A percentile compares a stretch with the other conserved stretches of the same genome.
Evolutionary conservation across 2,329 filamentous ascomycete species (phyloP).

Genomic region (Cordyceps tenuipes): DNA sequence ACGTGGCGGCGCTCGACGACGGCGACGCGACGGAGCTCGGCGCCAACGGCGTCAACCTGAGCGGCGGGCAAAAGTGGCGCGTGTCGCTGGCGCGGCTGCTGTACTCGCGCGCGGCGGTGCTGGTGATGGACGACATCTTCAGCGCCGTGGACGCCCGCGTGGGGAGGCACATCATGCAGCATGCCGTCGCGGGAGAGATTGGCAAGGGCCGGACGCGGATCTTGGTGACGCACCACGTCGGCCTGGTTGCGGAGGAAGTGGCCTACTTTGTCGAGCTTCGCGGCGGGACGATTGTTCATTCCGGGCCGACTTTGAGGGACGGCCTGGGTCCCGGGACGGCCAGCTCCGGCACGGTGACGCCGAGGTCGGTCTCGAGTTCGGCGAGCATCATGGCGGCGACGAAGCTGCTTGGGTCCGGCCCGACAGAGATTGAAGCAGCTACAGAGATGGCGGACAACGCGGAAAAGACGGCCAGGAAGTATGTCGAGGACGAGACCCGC

Average conservation of each 20-base stretch:
- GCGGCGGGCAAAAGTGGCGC: conserved; percentile 76
- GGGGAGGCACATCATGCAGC: conserved; percentile 68
- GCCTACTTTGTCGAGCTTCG: conserved; percentile 67
- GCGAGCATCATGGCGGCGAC: too few relatives aligned
- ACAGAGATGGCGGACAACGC: not conserved
- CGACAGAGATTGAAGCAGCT: not conserved
- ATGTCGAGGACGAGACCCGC: conserved; percentile 64
- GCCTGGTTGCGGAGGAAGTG: conserved; percentile 59
- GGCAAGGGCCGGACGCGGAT: conserved; percentile 64
- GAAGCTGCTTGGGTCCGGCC: too few relatives aligned
- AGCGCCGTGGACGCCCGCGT: conserved; percentile 76
- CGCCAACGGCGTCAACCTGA: conserved; percentile 76
- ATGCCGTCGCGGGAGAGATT: conserved; percentile 64
- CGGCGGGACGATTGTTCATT: conserved; percentile 55
- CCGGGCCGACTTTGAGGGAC: conserved; percentile 54
- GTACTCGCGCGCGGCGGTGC: conserved; percentile 67
- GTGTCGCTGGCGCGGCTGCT: conserved; percentile 71
- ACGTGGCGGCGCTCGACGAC: conserved; percentile 66
- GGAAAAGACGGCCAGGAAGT: conserved; percentile 51
- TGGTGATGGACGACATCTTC: conserved; percentile 78
- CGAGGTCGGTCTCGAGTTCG: not conserved
- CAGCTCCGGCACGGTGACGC: conserved; percentile 43
- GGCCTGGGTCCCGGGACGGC: conserved; percentile 46
- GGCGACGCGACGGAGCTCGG: conserved; percentile 75
- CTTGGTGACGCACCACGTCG: conserved; percentile 72